These are phyloP conservation scores for Piloderma croceum DNA, from an alignment of 768 basidiomycete species.

Conservation along the genomic window DNA sequence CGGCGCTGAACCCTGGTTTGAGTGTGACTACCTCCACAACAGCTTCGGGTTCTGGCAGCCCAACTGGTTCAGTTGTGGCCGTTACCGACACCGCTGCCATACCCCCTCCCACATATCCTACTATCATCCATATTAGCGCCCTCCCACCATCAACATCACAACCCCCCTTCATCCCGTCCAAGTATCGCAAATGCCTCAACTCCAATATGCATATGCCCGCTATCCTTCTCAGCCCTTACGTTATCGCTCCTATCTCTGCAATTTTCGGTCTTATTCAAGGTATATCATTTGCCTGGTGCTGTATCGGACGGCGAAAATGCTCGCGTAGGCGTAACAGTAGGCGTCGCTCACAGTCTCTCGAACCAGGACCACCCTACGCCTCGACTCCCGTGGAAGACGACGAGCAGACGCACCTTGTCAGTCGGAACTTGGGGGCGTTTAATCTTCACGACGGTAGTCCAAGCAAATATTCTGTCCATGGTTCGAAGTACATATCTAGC, in stretches of 20 bases:
- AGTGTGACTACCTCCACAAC: no score
- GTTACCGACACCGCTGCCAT: conserved; percentile 7
- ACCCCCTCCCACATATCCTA: conserved; percentile 4
- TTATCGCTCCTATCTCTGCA: no score
- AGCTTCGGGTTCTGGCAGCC: no score
- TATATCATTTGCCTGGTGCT: no score
- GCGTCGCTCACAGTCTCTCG: conserved; percentile 5
- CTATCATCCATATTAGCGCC: conserved; percentile 31
- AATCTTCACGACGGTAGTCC: conserved; percentile 21
- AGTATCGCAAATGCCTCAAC: conserved; percentile 10
- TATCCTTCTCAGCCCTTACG: conserved; percentile 11
- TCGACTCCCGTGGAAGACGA: conserved; percentile 1
- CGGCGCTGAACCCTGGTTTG: not conserved
- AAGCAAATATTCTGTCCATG: conserved; percentile 26
- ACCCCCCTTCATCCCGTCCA: conserved; percentile 5
- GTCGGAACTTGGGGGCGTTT: not conserved
- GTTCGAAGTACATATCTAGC: conserved; percentile 12
- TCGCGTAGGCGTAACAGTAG: conserved; percentile 19
- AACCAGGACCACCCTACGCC: conserved; percentile 20
- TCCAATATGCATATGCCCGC: conserved; percentile 8
- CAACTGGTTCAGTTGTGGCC: no score
- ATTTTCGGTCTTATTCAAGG: no score
- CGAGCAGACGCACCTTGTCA: conserved; percentile 7
- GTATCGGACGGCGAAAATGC: no score
- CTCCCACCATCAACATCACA: conserved; percentile 21